Evolutionary conservation across 495 filamentous ascomycete species (phyloP), one percentile per base, ranked within the genome.

Genomic region (Tirmania nivea): DNA sequence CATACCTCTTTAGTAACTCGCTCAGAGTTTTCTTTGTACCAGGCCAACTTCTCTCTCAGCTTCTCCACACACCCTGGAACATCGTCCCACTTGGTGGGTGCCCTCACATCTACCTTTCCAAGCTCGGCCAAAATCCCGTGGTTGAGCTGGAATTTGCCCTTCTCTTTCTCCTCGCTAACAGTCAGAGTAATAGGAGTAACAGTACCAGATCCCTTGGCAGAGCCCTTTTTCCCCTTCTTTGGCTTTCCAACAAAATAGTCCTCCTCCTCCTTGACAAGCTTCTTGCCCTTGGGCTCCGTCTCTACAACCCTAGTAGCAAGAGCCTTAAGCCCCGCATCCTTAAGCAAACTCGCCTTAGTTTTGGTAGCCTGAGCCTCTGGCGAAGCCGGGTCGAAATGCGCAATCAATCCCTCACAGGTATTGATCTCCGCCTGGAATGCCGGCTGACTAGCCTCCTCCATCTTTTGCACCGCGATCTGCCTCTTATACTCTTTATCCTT

Each of bases 351-450:
- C 5, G n/a, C 48, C 60, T 80, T 71, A 51, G 77, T 75, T 61
- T 84, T 76, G 60, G 84, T 80, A 16, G 73, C 69, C 11, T 17
- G 48, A 19, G 74, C 68, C 62, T 83, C 79, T 58, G 73, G 70
- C 49, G 77, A 78, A 3, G 82, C 74, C 1, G 90, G 87, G 65
- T 96, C 86, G 61, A 96, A 87, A 75, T 86, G 88, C 51, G 80
- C 79, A 55, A 95, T 81, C 10, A 99, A 73, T 62, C 77, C 80
- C 67, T 88, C 80, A 36, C 85, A 84, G 51, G 81, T 80, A 48
- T 84, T 73, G 62, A 99, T 92, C 71, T 96, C 85, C 54, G 93
- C 85, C 48, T 81, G 71, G 70, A 85, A 99, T 45, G 90, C 90
- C 0, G 78, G 86, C 57, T 79, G 75, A 52, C 84, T 88, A 55